Percentiles rank a stretch among this genome's conserved stretches.
phyloP scores from a whole-genome alignment of 2,329 filamentous ascomycete genomes.

The Paecilomyces sp. region DNA sequence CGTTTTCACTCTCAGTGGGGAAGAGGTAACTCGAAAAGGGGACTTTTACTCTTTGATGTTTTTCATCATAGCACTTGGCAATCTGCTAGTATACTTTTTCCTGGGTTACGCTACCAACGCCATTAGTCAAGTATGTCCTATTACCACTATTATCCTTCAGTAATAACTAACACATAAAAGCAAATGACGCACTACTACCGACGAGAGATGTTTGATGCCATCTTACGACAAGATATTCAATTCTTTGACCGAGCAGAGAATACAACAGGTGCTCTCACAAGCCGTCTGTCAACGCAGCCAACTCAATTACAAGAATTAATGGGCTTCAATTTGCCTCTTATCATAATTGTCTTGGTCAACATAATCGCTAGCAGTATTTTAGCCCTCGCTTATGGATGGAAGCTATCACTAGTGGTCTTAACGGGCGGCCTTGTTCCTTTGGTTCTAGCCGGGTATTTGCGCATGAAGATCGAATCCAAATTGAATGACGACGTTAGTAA shows the following conservation, averaged over 20 bases:
- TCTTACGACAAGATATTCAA: conserved; percentile 8
- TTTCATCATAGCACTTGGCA: conserved; percentile 35
- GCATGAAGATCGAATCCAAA: conserved; percentile 44
- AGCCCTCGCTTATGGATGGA: conserved; percentile 67
- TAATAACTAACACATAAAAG: conserved; percentile 42
- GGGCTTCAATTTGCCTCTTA: conserved; percentile 75
- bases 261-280: conserved; percentile 70
- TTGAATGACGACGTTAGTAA: conserved; percentile 40
- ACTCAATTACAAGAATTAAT: conserved; percentile 78
- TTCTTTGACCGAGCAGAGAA: conserved; percentile 60
- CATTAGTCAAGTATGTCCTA: conserved; percentile 13
- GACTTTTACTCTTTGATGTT: conserved; percentile 44
- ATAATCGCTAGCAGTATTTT: conserved; percentile 62
- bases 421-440: conserved; percentile 39
- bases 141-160: background rate
- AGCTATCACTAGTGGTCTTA: conserved; percentile 61
- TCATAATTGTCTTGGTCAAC: conserved; percentile 68
- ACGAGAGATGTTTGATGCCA: conserved; percentile 11
- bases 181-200: conserved; percentile 28
- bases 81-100: conserved; percentile 30
- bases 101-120: conserved; percentile 22
- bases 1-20: conserved; percentile 12
- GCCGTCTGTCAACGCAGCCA: conserved; percentile 47
- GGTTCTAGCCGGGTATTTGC: conserved; percentile 20
- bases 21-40: conserved; percentile 17